Evolutionary conservation across 2,329 filamentous ascomycete species (phyloP).

Genomic region (Davidsoniella neocaledoniae): DNA sequence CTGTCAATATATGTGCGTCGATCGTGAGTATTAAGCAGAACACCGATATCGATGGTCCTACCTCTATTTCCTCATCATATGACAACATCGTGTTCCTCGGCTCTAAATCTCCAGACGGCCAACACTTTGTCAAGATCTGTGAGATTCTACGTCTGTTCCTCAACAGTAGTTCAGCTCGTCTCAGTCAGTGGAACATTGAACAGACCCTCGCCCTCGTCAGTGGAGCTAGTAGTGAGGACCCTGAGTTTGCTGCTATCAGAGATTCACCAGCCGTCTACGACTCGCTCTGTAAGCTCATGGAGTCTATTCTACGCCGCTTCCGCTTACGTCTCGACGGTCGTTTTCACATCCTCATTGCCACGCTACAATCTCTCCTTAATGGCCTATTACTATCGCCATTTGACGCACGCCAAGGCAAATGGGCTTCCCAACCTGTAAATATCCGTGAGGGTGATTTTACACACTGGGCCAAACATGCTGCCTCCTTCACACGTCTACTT

Average conservation of each 20-base stretch:
- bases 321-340: constrained; percentile 44
- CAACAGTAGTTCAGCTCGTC: constrained; percentile 31
- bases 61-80: constrained; percentile 26
- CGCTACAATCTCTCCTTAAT: constrained; percentile 38
- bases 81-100: constrained; percentile 20
- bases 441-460: constrained; percentile 13
- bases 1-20: constrained; percentile 25
- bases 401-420: constrained; percentile 16
- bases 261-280: constrained; percentile 25
- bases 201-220: constrained; percentile 25
- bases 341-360: constrained; percentile 38
- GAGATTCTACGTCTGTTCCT: constrained; percentile 29
- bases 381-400: constrained; percentile 29
- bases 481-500: constrained; percentile 36
- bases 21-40: neutral
- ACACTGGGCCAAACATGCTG: constrained; percentile 27
- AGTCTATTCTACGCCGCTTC: constrained; percentile 41
- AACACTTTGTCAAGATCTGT: constrained; percentile 23
- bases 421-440: constrained; percentile 15
- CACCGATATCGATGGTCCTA: constrained; percentile 16
- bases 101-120: constrained; percentile 7
- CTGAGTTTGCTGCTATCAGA: constrained; percentile 16
- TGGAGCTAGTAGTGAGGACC: constrained; percentile 24
- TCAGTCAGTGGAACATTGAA: constrained; percentile 44
- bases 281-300: constrained; percentile 35